Evolutionary conservation across 208 protist genomes (phyloP), one percentile per base, ranked within the genome.

Genomic region (Wallacemonas sp.): DNA sequence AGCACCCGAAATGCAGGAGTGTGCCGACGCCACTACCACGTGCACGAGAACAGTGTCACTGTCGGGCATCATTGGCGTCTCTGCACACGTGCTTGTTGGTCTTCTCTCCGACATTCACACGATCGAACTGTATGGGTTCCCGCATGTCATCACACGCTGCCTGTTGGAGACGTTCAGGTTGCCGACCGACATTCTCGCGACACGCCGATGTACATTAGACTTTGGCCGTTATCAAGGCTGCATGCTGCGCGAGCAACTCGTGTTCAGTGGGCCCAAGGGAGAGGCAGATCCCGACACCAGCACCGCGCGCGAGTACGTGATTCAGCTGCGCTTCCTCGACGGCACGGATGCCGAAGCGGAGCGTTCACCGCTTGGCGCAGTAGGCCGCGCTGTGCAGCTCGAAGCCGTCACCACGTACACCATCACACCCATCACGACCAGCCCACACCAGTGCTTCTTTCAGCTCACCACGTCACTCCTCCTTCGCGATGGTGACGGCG

Each of bases 371-470:
- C 82, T 90, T 56, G 74, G 73, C 2, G 44, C 56, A 17, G 43
- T 64, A 17, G 83, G 73, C 12, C 77, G 64, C 23, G 29, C 29
- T 1, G 41, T 29, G 0, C 27, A 86, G n/a, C 26, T 47, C 0
- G 11, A 23, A 0, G 75, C 70, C 1, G 36, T 44, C 0, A 85
- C 72, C 5, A 57, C 61, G 6, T 72, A 78, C 33, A 68, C 46
- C 23, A 54, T 90, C 16, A 71, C 56, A n/a, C 38, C 3, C 16
- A 71, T 90, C 17, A 80, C 74, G 1, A 70, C 61, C 21, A 70
- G 76, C 39, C 66, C 68, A 3, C 81, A 90, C 44, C 65, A 69
- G 55, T 90, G 83, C 72, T 84, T 80, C 54, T 61, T 90, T 0
- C 77, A 82, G 19, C 62, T 83, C 27, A 57, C 38, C 29, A 74